Conservation (phyloP, 768 basidiomycete genomes). For the Naganishia vaughanmartiniae region DNA sequence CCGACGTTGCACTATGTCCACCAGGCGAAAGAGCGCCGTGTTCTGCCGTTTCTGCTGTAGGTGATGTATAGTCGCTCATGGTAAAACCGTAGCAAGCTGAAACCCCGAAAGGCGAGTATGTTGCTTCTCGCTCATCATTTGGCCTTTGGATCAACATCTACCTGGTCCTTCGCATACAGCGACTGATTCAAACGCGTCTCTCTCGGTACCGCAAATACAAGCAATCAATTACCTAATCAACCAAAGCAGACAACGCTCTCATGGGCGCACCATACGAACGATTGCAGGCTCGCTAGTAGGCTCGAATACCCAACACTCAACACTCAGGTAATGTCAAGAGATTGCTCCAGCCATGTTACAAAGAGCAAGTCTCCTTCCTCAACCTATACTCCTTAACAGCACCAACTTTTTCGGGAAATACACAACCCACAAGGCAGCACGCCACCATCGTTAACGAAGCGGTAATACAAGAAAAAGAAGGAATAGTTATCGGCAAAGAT, state of each 20-base stretch:
- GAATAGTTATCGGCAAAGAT: conserved; percentile 34
- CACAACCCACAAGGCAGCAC: too few relatives aligned
- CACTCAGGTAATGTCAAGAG: too few relatives aligned
- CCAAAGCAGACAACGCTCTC: neutral
- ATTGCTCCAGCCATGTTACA: too few relatives aligned
- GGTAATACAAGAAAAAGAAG: neutral
- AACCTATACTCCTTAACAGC: too few relatives aligned
- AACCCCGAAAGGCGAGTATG: neutral
- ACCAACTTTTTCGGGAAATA: too few relatives aligned
- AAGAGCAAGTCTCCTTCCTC: too few relatives aligned
- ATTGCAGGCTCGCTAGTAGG: too few relatives aligned
- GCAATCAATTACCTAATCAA: neutral
- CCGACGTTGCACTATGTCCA: neutral
- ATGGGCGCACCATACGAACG: neutral
- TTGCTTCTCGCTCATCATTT: neutral
- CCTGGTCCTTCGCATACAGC: neutral
- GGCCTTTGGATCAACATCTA: neutral
- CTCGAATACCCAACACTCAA: too few relatives aligned
- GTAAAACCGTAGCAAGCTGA: neutral
- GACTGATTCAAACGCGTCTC: neutral
- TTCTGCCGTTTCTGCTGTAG: conserved; percentile 6
- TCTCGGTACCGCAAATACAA: neutral
- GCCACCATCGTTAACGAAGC: neutral
- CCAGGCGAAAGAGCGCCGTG: neutral
- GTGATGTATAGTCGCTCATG: conserved; percentile 13